Conservation (phyloP, 441 rosid species). For the Gossypium davidsonii region DNA sequence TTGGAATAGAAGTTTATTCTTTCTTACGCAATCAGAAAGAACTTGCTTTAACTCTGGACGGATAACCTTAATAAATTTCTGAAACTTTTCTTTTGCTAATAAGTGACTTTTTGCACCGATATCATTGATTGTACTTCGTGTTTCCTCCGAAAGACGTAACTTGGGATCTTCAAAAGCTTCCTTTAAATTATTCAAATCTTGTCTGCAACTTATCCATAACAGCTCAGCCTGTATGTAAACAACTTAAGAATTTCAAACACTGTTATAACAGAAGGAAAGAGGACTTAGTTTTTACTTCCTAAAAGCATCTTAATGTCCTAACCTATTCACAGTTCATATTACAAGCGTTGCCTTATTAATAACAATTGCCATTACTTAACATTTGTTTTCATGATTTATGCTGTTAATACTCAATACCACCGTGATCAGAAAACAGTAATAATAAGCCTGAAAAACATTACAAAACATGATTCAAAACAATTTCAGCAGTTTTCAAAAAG, state of each 20-base stretch:
- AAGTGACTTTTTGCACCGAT: slow-evolving; percentile 23
- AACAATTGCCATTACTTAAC: background rate
- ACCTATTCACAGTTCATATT: background rate
- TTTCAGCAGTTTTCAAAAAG: background rate
- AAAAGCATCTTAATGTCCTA: background rate
- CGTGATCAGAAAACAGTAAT: background rate
- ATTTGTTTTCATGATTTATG: background rate
- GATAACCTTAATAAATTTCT: slow-evolving; percentile 31
- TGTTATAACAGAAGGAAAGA: background rate
- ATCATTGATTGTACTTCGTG: slow-evolving; percentile 12
- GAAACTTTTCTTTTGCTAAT: slow-evolving; percentile 29
- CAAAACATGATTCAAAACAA: background rate
- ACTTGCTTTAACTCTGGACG: slow-evolving; percentile 40
- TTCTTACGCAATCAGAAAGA: slow-evolving; percentile 55
- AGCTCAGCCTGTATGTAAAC: slow-evolving; percentile 16
- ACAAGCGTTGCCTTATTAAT: background rate
- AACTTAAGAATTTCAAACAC: background rate
- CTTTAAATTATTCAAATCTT: background rate
- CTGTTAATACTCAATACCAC: background rate
- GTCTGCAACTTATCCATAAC: slow-evolving; percentile 12
- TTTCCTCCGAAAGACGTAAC: slow-evolving; percentile 37
- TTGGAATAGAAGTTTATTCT: slow-evolving; percentile 31
- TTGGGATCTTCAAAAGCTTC: slow-evolving; percentile 26
- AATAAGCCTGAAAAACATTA: background rate
- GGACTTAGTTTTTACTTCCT: background rate